Evolutionary conservation across 495 filamentous ascomycete genomes (phyloP).

Genomic region (Penicillium daleae): DNA sequence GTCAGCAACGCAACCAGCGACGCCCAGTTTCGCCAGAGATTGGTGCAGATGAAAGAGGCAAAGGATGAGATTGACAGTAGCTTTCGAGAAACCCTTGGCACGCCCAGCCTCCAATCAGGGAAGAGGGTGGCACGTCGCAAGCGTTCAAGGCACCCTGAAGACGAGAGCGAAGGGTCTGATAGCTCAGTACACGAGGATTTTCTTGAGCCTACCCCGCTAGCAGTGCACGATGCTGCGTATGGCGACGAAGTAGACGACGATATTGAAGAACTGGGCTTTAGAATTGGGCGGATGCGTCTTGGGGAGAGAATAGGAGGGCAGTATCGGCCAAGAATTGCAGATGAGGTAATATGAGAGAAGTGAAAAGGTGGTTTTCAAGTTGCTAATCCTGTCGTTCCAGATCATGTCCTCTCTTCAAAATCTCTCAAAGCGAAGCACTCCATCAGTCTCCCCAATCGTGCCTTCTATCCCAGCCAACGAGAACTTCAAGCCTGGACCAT

Average conservation of each 20-base stretch:
- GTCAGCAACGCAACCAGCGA: not conserved
- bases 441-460: not conserved
- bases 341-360: not conserved
- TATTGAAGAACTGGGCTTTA: conserved; percentile 68
- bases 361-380: not conserved
- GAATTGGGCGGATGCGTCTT: conserved; percentile 70
- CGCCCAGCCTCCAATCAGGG: conserved; percentile 29
- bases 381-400: not conserved
- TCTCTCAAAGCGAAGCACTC: not conserved
- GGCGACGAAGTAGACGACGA: conserved; percentile 64
- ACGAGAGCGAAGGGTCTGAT: not conserved
- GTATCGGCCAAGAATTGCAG: conserved; percentile 2
- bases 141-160: not conserved
- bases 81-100: conserved; percentile 41
- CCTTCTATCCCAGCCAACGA: not conserved
- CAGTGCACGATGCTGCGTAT: conserved; percentile 66
- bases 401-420: not conserved
- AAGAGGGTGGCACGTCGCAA: conserved; percentile 36
- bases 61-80: conserved; percentile 65
- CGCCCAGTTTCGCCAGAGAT: conserved; percentile 40
- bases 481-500: not conserved
- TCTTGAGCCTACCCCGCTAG: conserved; percentile 42
- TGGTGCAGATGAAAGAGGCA: conserved; percentile 72
- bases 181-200: not conserved
- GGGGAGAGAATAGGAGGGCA: conserved; percentile 66